phyloP scores from a whole-genome alignment of 2,329 filamentous ascomycete genomes.

The Colletotrichum echinochloae region DNA sequence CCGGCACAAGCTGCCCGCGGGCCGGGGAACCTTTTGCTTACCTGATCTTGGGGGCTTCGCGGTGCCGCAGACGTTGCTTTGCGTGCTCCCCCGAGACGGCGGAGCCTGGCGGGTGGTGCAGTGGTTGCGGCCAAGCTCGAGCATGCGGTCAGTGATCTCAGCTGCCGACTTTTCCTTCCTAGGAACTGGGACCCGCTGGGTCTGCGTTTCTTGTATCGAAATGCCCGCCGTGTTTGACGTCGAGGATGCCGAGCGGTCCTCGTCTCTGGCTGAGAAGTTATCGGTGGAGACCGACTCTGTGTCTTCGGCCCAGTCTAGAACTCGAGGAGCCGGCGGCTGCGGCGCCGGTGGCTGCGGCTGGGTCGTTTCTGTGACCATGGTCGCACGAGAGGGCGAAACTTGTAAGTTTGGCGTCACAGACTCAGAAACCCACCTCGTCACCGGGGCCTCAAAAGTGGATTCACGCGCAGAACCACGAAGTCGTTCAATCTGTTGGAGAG shows the following conservation, averaged over 20 bases:
- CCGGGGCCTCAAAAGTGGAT: too few relatives aligned
- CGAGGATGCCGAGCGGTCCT: slow-evolving; percentile 21
- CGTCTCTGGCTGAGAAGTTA: slow-evolving; percentile 25
- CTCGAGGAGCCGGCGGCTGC: not conserved
- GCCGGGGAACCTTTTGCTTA: slow-evolving; percentile 23
- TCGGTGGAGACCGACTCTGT: slow-evolving; percentile 35
- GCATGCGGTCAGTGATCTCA: slow-evolving; percentile 20
- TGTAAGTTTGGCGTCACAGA: not conserved
- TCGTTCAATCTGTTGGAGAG: not conserved
- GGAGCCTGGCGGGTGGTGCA: not conserved
- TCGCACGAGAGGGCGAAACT: not conserved
- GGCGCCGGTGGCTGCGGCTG: not conserved
- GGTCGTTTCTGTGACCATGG: not conserved
- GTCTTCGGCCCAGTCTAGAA: slow-evolving; percentile 37
- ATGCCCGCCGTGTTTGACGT: slow-evolving; percentile 3
- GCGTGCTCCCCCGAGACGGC: not conserved
- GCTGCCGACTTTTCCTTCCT: slow-evolving; percentile 14
- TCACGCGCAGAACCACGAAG: not conserved
- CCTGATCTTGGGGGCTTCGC: slow-evolving; percentile 7
- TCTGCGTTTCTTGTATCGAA: not conserved
- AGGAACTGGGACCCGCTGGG: not conserved
- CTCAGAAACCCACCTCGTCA: not conserved
- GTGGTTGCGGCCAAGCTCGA: slow-evolving; percentile 23
- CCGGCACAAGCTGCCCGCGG: slow-evolving; percentile 51
- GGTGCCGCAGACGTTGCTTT: not conserved